Evolutionary conservation across 75 land plant species (phyloP).

Genomic region (Selaginella moellendorffii): DNA sequence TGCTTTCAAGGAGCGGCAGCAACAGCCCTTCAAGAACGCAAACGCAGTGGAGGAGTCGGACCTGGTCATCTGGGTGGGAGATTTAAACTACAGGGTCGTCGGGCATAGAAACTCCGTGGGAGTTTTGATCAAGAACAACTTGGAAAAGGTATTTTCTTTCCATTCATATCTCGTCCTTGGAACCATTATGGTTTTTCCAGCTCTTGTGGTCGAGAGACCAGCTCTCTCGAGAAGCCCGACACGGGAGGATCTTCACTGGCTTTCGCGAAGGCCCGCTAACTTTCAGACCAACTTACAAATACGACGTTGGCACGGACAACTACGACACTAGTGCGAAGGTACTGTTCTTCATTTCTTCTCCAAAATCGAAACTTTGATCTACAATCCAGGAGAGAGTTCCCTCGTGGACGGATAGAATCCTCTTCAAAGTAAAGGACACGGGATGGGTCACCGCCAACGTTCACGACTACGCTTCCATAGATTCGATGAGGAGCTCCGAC

Average conservation of each 20-base stretch:
- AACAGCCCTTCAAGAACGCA: neutral
- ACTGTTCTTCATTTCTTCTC: neutral
- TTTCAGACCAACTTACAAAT: conserved; percentile 9
- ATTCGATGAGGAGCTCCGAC: conserved; percentile 46
- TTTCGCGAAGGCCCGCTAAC: neutral
- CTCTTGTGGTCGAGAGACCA: neutral
- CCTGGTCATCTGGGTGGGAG: conserved; percentile 6
- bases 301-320: conserved; percentile 2
- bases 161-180: neutral
- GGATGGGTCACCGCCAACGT: conserved; percentile 4
- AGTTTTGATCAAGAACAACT: conserved; percentile 4
- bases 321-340: conserved; percentile 5
- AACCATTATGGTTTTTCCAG: neutral
- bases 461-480: conserved; percentile 43
- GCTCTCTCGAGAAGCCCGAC: neutral
- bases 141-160: neutral
- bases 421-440: conserved; percentile 39
- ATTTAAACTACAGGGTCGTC: conserved; percentile 7
- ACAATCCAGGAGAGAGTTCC: conserved; percentile 77
- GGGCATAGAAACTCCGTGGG: neutral
- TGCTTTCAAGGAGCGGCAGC: too few species aligned
- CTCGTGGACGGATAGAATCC: conserved; percentile 71
- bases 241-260: neutral
- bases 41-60: neutral
- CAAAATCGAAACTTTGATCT: neutral